These are phyloP conservation scores for Umbilicus rupestris DNA, from an alignment of 164 flowering plant species.

Conservation along the genomic window DNA sequence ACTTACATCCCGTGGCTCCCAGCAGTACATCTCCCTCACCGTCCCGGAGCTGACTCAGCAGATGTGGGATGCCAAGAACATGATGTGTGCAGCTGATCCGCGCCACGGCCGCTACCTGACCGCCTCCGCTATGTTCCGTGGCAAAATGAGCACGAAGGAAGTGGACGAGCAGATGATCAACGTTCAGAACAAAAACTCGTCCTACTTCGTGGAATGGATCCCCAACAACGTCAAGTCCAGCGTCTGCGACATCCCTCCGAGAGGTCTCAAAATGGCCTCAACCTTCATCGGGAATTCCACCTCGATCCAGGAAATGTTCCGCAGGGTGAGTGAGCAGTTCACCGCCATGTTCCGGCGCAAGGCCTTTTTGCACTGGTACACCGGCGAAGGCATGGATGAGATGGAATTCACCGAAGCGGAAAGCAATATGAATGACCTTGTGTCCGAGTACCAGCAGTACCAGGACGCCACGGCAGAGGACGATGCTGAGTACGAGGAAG, in stretches of 20 bases:
- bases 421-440: neutral
- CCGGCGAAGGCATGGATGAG: neutral
- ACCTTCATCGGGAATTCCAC: neutral
- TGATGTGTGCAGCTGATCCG: neutral
- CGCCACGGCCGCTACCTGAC: neutral
- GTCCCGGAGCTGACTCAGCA: constrained; percentile 3
- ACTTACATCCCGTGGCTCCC: constrained; percentile 1
- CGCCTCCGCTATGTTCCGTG: too few species aligned
- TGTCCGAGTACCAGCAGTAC: neutral
- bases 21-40: constrained; percentile 1
- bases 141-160: constrained; percentile 1
- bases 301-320: neutral
- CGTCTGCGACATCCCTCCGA: too few species aligned
- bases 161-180: too few species aligned
- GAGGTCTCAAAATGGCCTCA: too few species aligned
- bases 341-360: too few species aligned
- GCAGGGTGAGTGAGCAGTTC: too few species aligned
- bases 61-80: constrained; percentile 5
- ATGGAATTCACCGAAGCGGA: neutral
- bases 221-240: too few species aligned
- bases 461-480: neutral
- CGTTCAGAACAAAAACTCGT: too few species aligned
- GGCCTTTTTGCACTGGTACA: constrained; percentile 2
- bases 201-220: too few species aligned
- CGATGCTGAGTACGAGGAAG: neutral